phyloP scores from a whole-genome alignment of 106 monocot species.

The Apostasia shenzhenica region DNA sequence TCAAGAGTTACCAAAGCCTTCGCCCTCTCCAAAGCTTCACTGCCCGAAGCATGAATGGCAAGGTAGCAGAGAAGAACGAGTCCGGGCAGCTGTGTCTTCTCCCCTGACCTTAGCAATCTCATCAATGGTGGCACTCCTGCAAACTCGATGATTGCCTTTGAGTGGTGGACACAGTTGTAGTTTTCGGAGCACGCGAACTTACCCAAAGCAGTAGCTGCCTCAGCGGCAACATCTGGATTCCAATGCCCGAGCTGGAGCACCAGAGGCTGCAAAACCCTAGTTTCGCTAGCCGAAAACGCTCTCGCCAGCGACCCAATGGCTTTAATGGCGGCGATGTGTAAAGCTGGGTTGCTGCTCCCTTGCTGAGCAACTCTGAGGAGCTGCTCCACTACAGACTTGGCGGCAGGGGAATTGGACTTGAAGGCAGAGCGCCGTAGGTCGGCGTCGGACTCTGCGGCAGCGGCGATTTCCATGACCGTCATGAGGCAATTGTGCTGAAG shows the following conservation, averaged over 20 bases:
- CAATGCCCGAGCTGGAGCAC: conserved; percentile 40
- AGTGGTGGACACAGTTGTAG: conserved; percentile 34
- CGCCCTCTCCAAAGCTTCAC: conserved; percentile 40
- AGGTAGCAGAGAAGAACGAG: conserved; percentile 35
- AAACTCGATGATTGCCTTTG: conserved; percentile 46
- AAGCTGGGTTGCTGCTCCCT: conserved; percentile 14
- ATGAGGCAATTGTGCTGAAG: conserved; percentile 47
- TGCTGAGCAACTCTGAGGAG: conserved; percentile 27
- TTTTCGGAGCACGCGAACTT: conserved; percentile 46
- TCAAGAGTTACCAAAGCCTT: conserved; percentile 30
- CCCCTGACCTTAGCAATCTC: conserved; percentile 34
- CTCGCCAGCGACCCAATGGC: conserved; percentile 42
- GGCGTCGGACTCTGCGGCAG: conserved; percentile 37
- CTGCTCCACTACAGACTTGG: conserved; percentile 46
- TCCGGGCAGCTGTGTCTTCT: conserved; percentile 40
- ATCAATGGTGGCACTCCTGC: conserved; percentile 24
- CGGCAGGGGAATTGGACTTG: conserved; percentile 50
- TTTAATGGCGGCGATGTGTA: conserved; percentile 37
- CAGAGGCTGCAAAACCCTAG: conserved; percentile 24
- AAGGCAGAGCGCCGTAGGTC: conserved; percentile 55
- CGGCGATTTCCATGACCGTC: conserved; percentile 39
- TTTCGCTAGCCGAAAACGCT: conserved; percentile 45
- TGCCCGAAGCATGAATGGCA: conserved; percentile 28
- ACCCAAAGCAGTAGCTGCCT: conserved; percentile 31
- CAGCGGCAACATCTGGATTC: conserved; percentile 39